phyloP scores from a whole-genome alignment of 495 filamentous ascomycete species.

The Darksidea phi region DNA sequence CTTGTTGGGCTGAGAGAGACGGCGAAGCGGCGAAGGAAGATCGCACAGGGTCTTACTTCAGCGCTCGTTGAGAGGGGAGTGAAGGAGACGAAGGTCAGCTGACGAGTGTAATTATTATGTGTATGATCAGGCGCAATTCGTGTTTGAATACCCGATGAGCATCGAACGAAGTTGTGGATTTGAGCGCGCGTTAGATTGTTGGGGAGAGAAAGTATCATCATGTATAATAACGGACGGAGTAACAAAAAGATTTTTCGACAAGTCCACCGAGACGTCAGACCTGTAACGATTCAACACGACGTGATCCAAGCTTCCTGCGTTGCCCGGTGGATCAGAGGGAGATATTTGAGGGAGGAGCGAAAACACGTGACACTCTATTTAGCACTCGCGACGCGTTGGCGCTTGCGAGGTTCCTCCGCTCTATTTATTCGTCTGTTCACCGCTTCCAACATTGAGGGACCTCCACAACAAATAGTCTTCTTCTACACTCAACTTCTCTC shows the following conservation, averaged over 20 bases:
- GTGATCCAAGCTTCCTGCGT: neutral
- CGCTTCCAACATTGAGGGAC: conserved; percentile 4
- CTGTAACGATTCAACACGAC: neutral
- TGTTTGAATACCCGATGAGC: conserved; percentile 1
- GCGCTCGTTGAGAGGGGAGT: conserved; percentile 16
- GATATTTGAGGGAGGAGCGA: neutral
- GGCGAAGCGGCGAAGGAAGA: conserved; percentile 50
- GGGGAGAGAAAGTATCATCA: neutral
- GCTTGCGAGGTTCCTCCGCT: conserved; percentile 3
- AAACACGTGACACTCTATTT: conserved; percentile 5
- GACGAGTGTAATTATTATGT: neutral
- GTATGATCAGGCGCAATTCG: conserved; percentile 12
- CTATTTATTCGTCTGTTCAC: conserved; percentile 7
- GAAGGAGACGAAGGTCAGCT: conserved; percentile 17
- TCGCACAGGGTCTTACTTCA: conserved; percentile 19
- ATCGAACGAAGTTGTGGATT: neutral
- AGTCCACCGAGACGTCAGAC: no score
- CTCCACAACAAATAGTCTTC: conserved; percentile 1
- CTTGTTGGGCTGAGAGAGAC: conserved; percentile 58
- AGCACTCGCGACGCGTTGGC: conserved; percentile 2
- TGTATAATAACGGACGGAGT: no score
- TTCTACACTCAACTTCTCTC: neutral
- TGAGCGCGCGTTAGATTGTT: conserved; percentile 2
- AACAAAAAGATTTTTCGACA: no score
- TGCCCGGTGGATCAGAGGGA: neutral